These are phyloP conservation scores for Salix arbutifolia DNA, from an alignment of 345 rosid genomes.

Conservation along the genomic window DNA sequence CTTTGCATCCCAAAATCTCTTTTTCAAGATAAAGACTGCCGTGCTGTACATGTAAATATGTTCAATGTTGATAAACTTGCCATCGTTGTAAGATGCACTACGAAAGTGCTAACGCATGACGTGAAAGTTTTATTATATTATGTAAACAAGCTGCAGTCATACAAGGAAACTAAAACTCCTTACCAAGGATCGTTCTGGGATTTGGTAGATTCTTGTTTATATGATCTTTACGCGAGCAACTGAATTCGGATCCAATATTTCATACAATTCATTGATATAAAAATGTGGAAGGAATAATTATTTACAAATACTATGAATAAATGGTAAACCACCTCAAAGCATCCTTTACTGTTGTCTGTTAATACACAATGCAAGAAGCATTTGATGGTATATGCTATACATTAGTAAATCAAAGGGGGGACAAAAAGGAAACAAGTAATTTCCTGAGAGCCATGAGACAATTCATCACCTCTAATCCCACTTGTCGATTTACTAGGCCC, in stretches of 20 bases:
- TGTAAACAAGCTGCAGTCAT: not conserved
- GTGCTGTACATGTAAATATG: not conserved
- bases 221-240: not conserved
- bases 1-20: not conserved
- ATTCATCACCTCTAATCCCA: not conserved
- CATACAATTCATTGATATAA: not conserved
- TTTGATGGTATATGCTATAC: constrained; percentile 18
- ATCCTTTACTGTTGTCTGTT: not conserved
- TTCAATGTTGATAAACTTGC: not conserved
- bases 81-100: not conserved
- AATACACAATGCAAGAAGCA: constrained; percentile 28
- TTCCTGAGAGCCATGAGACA: constrained; percentile 4
- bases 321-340: not conserved
- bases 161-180: not conserved
- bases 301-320: constrained; percentile 14
- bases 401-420: constrained; percentile 10
- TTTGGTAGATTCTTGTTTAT: not conserved
- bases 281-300: not conserved
- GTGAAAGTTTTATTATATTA: not conserved
- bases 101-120: not conserved
- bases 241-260: not conserved
- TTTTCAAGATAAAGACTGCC: not conserved
- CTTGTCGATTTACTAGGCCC: not conserved
- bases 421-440: not conserved
- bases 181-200: not conserved